Base-by-base conservation (phyloP, 306 rosid genomes). In the Dryas octopetala region DNA sequence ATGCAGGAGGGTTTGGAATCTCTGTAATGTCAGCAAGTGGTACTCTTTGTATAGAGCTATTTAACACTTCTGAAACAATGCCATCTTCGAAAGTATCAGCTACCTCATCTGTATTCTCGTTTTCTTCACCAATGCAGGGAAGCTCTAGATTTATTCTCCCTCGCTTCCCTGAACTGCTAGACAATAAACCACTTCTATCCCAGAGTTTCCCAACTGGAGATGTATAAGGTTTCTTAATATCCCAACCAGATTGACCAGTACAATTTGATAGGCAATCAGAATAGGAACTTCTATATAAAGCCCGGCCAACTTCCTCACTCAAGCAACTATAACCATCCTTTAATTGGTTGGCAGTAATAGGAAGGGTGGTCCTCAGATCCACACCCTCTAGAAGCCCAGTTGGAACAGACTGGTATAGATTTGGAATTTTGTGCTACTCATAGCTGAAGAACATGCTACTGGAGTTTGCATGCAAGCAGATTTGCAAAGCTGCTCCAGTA, bases 51-150 rank as follows among this genome's bases (percentile, higher is more conserved):
- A 68, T 81, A 66, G 91, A 79, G 74, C 62, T 62, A 5, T 58
- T 2, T 23, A 72, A 7, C 7, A 26, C 71, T 57, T 77, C 83
- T 9, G 83, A 76, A 67, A 61, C 82, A 74, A 76, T 75, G 74
- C 75, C 88, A 44, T 59, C 81, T 16, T 70, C 82, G 78, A 78
- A 80, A 45, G 83, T 78, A 60, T 86, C 85, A 60, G 85, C 86
- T 43, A 82, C 74, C 76, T 89, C 99, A 52, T 89, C 97, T 38
- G 76, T 58, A 70, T 83, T 89, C 86, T 96, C 99, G 72, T 85
- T 87, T 84, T 90, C 99, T 85, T 96, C 99, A 50, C 51, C 76
- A 63, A 96, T 92, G 86, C 94, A 86, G 43, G 98, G 97, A 79
- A 96, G 99, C 76, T 96, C 99, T 40, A 76, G 76, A 72, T 77